Evolutionary conservation across 495 filamentous ascomycete species (phyloP), one percentile per base, ranked within the genome.

Genomic region (Xylaria palmicola): DNA sequence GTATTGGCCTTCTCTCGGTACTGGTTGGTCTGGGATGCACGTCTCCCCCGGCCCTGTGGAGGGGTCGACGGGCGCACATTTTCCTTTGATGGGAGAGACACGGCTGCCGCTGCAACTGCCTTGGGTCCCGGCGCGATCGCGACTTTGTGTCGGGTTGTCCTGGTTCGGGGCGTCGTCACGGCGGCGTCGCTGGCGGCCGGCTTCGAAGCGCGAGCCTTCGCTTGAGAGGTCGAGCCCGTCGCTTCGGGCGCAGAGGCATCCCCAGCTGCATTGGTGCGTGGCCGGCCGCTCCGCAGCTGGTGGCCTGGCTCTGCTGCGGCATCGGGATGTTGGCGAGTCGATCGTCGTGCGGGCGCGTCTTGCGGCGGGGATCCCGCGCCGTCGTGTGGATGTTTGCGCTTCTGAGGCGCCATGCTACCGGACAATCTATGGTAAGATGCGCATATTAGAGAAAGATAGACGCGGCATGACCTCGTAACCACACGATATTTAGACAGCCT

Each of bases 261-360:
- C 12, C 62, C 63, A 20, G 47, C 49, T n/a, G 65, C 26, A 45
- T 60, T 47, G 30, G 61, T 53, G 26, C 72, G 68, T 50, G 68
- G 64, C 13, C 74, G 74, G 36, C 76, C 74, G 26, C 77, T 73
- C 48, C 70, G 65, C 8, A 75, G 69, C 27, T 72, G 65, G 22
- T 75, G 68, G 53, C 63, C 56, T 40, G 65, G 63, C 12, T 69
- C 68, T 17, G 68, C 50, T 44, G 59, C 65, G 43, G 40, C 29
- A 13, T 44, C 48, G 6, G 77, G 77, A 45, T 75, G 72, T 40
- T 68, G 72, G 54, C 79, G 75, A 49, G 79, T 81, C 53, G 76
- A 69, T 62, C 79, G 74, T 39, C 75, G 77, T 57, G 72, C 61
- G 13, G 62, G 45, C 5, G 63, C 53, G 32, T 59, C 58, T 4